Evolutionary conservation across 495 filamentous ascomycete genomes (phyloP).

Genomic region (Penicillium dipodomyicola): DNA sequence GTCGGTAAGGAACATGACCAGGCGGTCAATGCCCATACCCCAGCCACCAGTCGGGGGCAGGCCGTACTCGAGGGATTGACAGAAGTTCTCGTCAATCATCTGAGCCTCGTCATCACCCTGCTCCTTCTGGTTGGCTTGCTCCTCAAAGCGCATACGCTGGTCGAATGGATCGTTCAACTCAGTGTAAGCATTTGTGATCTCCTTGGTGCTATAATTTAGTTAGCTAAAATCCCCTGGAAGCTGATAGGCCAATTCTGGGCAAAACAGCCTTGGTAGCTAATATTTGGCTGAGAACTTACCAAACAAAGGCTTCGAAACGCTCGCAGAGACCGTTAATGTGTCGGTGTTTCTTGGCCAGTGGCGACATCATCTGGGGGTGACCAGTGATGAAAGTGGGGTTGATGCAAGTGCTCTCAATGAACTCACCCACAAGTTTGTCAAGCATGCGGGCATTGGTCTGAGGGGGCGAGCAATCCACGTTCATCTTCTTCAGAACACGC

Average conservation of each 20-base stretch:
- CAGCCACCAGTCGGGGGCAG: constrained; percentile 93
- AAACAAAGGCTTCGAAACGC: constrained; percentile 95
- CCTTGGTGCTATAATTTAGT: constrained; percentile 53
- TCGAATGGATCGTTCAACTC: constrained; percentile 98
- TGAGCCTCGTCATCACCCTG: constrained; percentile 97
- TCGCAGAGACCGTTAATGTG: constrained; percentile 80
- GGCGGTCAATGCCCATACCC: constrained; percentile 95
- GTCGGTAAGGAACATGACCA: constrained; percentile 97
- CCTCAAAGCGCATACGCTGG: constrained; percentile 90
- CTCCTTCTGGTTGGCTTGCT: constrained; percentile 93
- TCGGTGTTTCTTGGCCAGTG: constrained; percentile 93
- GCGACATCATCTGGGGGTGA: constrained; percentile 97
- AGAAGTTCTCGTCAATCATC: constrained; percentile 92
- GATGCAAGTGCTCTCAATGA: constrained; percentile 89
- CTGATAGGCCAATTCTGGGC: not conserved
- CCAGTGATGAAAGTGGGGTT: constrained; percentile 95
- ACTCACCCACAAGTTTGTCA: constrained; percentile 94
- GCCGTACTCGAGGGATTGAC: constrained; percentile 78
- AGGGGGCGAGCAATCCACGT: constrained; percentile 80
- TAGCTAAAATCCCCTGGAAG: not conserved
- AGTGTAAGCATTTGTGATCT: constrained; percentile 94
- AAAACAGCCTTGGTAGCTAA: constrained; percentile 41
- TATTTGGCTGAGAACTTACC: constrained; percentile 71
- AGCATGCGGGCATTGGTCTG: constrained; percentile 96
- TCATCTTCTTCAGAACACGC: constrained; percentile 78